Conservation (phyloP, 176 grass and related monocot species). For the Hyparrhenia diplandra region DNA sequence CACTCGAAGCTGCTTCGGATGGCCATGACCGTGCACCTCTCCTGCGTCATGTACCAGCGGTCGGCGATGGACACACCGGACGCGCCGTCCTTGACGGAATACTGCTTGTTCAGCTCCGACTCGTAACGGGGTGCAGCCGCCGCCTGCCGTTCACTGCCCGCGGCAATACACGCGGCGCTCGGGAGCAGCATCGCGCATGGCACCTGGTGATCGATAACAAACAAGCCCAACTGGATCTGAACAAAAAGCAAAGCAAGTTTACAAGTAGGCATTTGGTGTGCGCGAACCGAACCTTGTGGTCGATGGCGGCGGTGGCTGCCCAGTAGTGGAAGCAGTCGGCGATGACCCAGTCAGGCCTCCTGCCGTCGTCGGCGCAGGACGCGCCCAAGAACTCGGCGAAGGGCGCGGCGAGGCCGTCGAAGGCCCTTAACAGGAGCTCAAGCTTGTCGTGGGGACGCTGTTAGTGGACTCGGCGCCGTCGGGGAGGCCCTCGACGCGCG, state of each 20-base stretch:
- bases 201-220: neutral
- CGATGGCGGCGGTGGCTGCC: neutral
- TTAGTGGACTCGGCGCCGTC: constrained; percentile 14
- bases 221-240: neutral
- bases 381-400: neutral
- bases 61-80: neutral
- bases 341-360: neutral
- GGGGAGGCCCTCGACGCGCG: neutral
- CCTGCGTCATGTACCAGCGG: neutral
- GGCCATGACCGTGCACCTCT: neutral
- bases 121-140: neutral
- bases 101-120: neutral
- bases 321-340: constrained; percentile 5
- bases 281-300: neutral
- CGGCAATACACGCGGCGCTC: neutral
- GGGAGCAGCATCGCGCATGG: neutral
- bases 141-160: neutral
- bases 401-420: constrained; percentile 11
- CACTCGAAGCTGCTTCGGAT: neutral
- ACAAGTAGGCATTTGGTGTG: neutral
- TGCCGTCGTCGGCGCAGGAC: neutral
- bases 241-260: neutral
- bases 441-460: neutral
- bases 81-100: neutral
- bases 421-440: neutral